Conservation (phyloP, 805 yeast genomes). For the Lipomyces oligophaga region DNA sequence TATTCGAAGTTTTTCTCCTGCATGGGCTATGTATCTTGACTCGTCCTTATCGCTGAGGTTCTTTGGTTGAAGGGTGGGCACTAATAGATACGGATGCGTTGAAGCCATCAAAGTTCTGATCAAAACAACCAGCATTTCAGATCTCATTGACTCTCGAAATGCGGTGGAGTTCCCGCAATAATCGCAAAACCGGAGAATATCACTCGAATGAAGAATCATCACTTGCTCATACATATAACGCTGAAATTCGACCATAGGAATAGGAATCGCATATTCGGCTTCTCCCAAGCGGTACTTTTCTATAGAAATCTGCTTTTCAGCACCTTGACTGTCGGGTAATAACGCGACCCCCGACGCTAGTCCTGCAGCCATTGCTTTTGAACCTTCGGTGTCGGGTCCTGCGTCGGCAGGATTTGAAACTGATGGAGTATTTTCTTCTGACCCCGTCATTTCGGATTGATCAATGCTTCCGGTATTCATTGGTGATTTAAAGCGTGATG, state of each 20-base stretch:
- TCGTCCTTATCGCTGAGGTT: constrained; percentile 43
- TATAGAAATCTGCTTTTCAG: constrained; percentile 15
- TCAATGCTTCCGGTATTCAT: no score
- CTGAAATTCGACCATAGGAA: constrained; percentile 83
- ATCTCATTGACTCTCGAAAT: constrained; percentile 50
- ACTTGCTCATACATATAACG: constrained; percentile 87
- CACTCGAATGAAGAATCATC: constrained; percentile 85
- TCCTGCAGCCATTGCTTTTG: constrained; percentile 17
- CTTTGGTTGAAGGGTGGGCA: constrained; percentile 82
- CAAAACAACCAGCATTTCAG: constrained; percentile 71
- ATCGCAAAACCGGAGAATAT: constrained; percentile 82
- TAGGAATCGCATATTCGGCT: constrained; percentile 72
- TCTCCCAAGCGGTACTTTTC: constrained; percentile 27
- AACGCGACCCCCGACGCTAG: constrained; percentile 18
- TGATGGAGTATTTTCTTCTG: no score
- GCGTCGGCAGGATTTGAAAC: no score
- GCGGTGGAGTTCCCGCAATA: constrained; percentile 42
- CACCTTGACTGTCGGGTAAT: constrained; percentile 19
- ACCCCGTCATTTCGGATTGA: no score
- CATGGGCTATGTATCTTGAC: constrained; percentile 27
- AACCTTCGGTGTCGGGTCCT: no score
- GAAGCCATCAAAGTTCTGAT: constrained; percentile 74
- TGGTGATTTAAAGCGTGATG: no score
- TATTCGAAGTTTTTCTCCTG: constrained; percentile 60
- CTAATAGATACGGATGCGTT: constrained; percentile 82